phyloP scores from a whole-genome alignment of 352 stramenopile genomes.

The Aphanomyces cochlioides region DNA sequence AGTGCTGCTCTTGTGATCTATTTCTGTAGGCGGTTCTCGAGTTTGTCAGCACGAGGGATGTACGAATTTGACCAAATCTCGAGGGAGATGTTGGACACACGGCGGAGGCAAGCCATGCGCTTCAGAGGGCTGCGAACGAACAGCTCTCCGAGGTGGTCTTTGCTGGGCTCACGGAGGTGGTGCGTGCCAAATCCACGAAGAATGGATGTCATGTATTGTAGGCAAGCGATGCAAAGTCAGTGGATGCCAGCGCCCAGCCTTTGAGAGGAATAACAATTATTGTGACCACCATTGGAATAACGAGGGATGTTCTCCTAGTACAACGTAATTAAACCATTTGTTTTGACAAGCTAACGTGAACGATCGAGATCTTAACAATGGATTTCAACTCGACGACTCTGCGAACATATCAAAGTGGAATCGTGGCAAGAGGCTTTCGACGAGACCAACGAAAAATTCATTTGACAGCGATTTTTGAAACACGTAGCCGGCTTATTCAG shows the following conservation, averaged over 20 bases:
- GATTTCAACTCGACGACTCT: no score
- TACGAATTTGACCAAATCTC: slow-evolving; percentile 69
- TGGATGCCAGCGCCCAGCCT: slow-evolving; percentile 49
- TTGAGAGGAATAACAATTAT: slow-evolving; percentile 49
- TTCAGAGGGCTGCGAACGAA: slow-evolving; percentile 59
- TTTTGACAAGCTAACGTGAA: no score
- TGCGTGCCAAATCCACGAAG: slow-evolving; percentile 29
- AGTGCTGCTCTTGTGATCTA: slow-evolving; percentile 24
- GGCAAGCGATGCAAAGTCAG: slow-evolving; percentile 50
- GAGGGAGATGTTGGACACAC: slow-evolving; percentile 75
- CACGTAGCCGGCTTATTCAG: no score
- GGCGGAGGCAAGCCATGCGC: slow-evolving; percentile 65
- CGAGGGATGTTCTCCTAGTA: no score
- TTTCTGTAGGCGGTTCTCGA: slow-evolving; percentile 52
- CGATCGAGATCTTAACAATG: no score
- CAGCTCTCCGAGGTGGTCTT: slow-evolving; percentile 63
- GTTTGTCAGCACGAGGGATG: slow-evolving; percentile 63
- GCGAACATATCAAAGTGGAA: no score
- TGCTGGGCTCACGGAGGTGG: slow-evolving; percentile 79
- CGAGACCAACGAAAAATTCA: no score
- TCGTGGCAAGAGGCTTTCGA: no score
- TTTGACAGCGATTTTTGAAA: no score
- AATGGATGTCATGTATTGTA: slow-evolving; percentile 6
- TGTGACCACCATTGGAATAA: slow-evolving; percentile 37
- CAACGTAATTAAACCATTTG: no score